Evolutionary conservation across 345 rosid species (phyloP), one percentile per base, ranked within the genome.

Genomic region (Linum trigynum): DNA sequence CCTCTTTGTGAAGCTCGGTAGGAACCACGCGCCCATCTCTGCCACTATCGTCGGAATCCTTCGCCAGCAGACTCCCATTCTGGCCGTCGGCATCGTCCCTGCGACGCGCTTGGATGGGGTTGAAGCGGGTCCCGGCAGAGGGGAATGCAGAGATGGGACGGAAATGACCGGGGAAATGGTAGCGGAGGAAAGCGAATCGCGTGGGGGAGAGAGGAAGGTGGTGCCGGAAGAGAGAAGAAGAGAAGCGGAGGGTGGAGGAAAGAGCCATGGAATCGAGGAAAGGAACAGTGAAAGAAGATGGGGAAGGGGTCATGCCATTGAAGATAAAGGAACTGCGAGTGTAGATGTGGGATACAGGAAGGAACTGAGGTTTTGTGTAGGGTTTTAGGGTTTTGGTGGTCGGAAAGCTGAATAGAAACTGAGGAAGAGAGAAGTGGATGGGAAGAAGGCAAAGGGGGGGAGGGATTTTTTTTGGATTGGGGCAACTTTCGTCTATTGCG

Each of bases 1-100:
- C 96, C 72, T 94, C 99, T 76, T 83, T 87, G 62, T 90, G 97
- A 23, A 94, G 96, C 82, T 86, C 98, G 15, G 74, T 43, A 0
- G 82, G 83, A 38, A 88, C 78, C 3, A 90, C 78, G 62, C 97
- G 79, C 39, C 69, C 78, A 50, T 63, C 67, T 17, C 63, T 59
- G 37, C 66, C 50, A 40, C 53, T 60, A 11, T 55, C 78, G 7
- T 76, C 64, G 0, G 65, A 60, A 36, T 63, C 94, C 11, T 72
- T 72, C 55, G 74, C 74, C 45, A 63, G 50, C 71, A 90, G 65
- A 41, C 82, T 76, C 68, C 90, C 90, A 48, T 83, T 87, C 36
- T 56, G 76, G 1, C 66, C 72, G 0, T 73, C 66, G 41, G 45
- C 39, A 38, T 73, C 73, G 39, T 56, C 83, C 0, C 59, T 48